These are phyloP conservation scores for Ophioceras dolichostomum DNA, from an alignment of 2,329 filamentous ascomycete species.

Conservation along the genomic window DNA sequence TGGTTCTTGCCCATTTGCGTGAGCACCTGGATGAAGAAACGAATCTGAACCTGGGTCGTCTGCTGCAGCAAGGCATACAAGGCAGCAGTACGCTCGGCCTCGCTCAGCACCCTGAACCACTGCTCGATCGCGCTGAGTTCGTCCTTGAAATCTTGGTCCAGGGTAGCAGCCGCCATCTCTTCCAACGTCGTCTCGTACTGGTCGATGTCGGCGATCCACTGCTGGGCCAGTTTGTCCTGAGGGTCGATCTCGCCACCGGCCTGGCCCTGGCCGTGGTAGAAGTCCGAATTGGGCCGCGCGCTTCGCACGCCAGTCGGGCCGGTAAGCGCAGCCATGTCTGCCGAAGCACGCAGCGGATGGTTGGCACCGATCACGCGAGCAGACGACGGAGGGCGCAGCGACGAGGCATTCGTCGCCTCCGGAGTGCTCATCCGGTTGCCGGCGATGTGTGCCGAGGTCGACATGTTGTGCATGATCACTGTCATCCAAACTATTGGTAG, in stretches of 20 bases:
- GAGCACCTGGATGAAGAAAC: constrained; percentile 97
- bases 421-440: constrained; percentile 95
- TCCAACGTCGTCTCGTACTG: constrained; percentile 98
- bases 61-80: constrained; percentile 93
- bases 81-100: constrained; percentile 90
- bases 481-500: constrained; percentile 1
- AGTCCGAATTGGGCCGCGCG: constrained; percentile 83
- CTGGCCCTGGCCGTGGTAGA: constrained; percentile 67
- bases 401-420: constrained; percentile 70
- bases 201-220: constrained; percentile 98
- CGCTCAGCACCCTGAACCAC: constrained; percentile 96
- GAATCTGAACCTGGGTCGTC: constrained; percentile 96
- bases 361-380: constrained; percentile 65
- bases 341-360: constrained; percentile 87
- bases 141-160: constrained; percentile 99
- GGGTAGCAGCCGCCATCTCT: constrained; percentile 96
- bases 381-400: constrained; percentile 72
- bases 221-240: constrained; percentile 86
- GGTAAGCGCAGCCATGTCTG: constrained; percentile 82
- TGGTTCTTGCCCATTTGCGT: constrained; percentile 99
- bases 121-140: constrained; percentile 98
- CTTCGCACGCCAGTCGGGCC: constrained; percentile 33
- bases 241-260: constrained; percentile 62
- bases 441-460: constrained; percentile 40
- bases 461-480: constrained; percentile 43